phyloP scores from a whole-genome alignment of 768 basidiomycete species.

The Mycena venus region DNA sequence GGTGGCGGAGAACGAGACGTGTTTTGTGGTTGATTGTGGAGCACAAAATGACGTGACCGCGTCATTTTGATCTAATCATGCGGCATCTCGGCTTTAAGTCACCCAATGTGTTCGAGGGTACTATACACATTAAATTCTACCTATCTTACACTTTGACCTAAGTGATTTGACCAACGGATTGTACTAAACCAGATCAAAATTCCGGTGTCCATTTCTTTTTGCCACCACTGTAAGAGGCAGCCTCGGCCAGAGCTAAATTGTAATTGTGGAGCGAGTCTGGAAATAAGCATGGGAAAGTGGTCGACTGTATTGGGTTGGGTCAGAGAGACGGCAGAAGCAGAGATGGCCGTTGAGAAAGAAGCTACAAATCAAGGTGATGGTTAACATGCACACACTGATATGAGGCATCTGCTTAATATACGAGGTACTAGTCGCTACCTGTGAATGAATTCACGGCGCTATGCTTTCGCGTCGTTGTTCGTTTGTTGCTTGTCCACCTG shows the following conservation, averaged over 20 bases:
- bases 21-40: background rate
- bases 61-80: background rate
- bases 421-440: no score
- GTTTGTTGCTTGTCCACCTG: no score
- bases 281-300: background rate
- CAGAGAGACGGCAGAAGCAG: background rate
- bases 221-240: background rate
- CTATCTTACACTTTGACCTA: background rate
- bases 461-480: no score
- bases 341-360: no score
- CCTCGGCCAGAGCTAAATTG: background rate
- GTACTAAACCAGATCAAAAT: background rate
- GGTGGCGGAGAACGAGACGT: background rate
- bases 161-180: background rate
- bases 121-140: background rate
- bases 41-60: background rate
- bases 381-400: no score
- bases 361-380: no score
- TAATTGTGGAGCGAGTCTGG: background rate
- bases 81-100: background rate
- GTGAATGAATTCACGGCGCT: no score
- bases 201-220: no score
- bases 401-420: no score
- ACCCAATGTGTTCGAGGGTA: background rate
- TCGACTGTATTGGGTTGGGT: background rate